Evolutionary conservation across 805 yeast genomes (phyloP).

Genomic region (Sugiyamaella valdiviana): DNA sequence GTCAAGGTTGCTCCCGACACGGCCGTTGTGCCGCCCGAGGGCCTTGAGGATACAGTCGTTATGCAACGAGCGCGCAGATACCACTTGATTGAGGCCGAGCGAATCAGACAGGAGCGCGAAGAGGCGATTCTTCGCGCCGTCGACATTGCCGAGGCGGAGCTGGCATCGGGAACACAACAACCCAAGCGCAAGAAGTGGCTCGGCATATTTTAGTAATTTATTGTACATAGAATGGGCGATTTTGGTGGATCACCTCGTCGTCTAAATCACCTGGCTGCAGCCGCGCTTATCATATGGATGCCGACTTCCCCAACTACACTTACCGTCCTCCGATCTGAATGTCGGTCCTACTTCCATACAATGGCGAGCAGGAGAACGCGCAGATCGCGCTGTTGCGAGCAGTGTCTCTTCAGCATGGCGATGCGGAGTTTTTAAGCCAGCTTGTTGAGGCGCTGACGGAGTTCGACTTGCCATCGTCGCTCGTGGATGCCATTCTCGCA

Average conservation of each 20-base stretch:
- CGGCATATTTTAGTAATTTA: slow-evolving; percentile 1
- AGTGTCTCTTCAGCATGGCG: background rate
- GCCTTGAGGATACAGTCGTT: slow-evolving; percentile 4
- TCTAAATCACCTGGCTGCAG: too few relatives aligned
- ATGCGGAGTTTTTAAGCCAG: background rate
- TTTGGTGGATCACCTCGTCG: too few relatives aligned
- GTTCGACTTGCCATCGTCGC: background rate
- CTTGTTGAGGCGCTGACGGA: background rate
- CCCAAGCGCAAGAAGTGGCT: slow-evolving; percentile 1
- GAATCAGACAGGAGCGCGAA: slow-evolving; percentile 61
- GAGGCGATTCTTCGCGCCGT: slow-evolving; percentile 45
- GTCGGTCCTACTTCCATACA: too few relatives aligned
- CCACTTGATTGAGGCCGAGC: slow-evolving; percentile 70
- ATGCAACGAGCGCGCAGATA: slow-evolving; percentile 63
- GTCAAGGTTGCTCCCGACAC: slow-evolving; percentile 14
- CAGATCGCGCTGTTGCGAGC: background rate
- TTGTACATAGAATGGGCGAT: too few relatives aligned
- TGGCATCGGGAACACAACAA: slow-evolving; percentile 3
- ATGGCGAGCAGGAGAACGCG: background rate
- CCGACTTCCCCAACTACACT: too few relatives aligned
- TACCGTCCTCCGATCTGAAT: background rate
- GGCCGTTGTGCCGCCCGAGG: slow-evolving; percentile 12
- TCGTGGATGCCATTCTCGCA: background rate
- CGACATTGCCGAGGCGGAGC: slow-evolving; percentile 37
- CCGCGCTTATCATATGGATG: too few relatives aligned